A percentile compares a stretch with the other conserved stretches of the same genome.
Conservation (phyloP, 2,329 filamentous ascomycete genomes). For the Dactylellina cionopaga region DNA sequence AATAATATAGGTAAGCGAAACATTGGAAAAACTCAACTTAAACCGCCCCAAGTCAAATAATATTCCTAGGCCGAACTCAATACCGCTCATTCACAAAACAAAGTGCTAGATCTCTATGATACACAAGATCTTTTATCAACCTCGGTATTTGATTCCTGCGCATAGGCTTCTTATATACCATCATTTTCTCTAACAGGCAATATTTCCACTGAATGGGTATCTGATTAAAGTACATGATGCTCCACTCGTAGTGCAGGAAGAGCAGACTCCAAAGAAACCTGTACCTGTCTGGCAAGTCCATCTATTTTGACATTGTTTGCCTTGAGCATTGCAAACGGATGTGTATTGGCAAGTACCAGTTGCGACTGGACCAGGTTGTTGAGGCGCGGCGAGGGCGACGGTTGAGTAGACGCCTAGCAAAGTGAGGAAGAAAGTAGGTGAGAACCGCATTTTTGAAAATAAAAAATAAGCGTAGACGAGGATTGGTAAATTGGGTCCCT, state of each 20-base stretch:
- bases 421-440: background rate
- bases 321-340: constrained; percentile 10
- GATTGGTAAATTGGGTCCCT: background rate
- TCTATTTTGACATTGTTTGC: background rate
- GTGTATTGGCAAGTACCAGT: constrained; percentile 12
- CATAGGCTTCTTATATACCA: background rate
- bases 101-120: too few species aligned
- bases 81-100: too few species aligned
- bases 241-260: background rate
- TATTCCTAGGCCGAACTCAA: too few species aligned
- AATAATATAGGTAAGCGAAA: too few species aligned
- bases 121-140: too few species aligned
- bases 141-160: background rate
- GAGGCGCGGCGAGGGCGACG: constrained; percentile 6
- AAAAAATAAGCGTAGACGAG: background rate
- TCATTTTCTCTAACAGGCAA: constrained; percentile 4
- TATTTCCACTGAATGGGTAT: constrained; percentile 15
- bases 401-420: background rate
- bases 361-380: constrained; percentile 11
- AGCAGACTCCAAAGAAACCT: constrained; percentile 10
- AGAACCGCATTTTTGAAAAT: background rate
- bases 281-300: constrained; percentile 3
- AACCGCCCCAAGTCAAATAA: too few species aligned
- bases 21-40: too few species aligned
- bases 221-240: constrained; percentile 18